These are phyloP conservation scores for Eutreptiella sp. DNA, from an alignment of 208 protist genomes.

Conservation along the genomic window DNA sequence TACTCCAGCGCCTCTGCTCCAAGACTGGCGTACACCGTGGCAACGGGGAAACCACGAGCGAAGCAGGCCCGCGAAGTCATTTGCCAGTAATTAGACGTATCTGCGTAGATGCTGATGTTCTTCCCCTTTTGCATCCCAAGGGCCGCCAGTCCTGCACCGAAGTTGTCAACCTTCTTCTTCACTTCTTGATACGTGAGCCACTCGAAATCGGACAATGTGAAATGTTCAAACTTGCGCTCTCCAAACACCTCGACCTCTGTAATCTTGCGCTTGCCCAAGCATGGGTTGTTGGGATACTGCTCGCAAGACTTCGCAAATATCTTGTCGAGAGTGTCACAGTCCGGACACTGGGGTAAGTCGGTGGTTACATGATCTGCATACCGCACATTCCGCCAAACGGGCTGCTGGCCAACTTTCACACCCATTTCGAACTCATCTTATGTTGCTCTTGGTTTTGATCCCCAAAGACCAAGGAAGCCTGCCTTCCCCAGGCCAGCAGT, in stretches of 20 bases:
- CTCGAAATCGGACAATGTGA: not conserved
- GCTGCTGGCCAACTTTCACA: no score
- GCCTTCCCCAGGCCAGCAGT: no score
- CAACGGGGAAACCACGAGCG: no score
- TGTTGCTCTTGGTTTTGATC: no score
- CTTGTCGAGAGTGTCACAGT: no score
- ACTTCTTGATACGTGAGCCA: constrained; percentile 8
- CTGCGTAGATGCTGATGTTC: constrained; percentile 11
- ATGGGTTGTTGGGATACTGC: not conserved
- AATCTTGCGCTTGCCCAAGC: not conserved
- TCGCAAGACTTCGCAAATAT: not conserved
- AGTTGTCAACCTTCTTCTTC: constrained; percentile 7
- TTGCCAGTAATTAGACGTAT: constrained; percentile 12
- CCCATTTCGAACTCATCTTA: no score
- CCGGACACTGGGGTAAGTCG: no score
- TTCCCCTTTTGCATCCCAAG: constrained; percentile 9
- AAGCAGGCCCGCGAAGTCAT: constrained; percentile 1
- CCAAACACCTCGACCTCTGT: constrained; percentile 2
- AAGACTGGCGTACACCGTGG: constrained; percentile 72
- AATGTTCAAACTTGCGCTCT: not conserved
- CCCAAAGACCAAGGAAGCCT: no score
- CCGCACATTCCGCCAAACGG: no score
- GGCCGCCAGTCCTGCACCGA: constrained; percentile 1
- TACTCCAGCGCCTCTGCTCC: constrained; percentile 58
- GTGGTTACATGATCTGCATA: no score